A percentile compares a stretch with the other conserved stretches of the same genome.
Conservation (phyloP, 1,284 basidiomycete genomes). For the Ustilago trichophora region DNA sequence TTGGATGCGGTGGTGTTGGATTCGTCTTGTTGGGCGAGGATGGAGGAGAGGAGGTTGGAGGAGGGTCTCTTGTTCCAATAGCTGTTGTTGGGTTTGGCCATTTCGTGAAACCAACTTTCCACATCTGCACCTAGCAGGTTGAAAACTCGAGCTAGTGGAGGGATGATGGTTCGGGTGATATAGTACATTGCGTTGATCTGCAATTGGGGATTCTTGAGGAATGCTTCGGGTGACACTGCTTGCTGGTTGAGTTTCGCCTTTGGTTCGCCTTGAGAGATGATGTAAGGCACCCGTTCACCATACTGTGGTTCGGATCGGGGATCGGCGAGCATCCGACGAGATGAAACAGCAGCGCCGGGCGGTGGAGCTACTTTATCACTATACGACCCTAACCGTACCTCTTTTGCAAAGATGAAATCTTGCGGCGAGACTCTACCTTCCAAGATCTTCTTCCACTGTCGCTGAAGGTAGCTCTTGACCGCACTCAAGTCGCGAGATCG, state of each 20-base stretch:
- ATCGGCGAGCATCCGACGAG: conserved; percentile 78
- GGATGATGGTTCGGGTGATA: conserved; percentile 85
- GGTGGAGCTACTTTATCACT: conserved; percentile 84
- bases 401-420: conserved; percentile 94
- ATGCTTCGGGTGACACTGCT: conserved; percentile 80
- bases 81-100: conserved; percentile 71
- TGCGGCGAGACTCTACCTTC: conserved; percentile 82
- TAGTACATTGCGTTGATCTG: conserved; percentile 88
- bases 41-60: conserved; percentile 3
- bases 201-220: conserved; percentile 76
- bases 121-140: conserved; percentile 91
- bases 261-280: conserved; percentile 78
- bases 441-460: conserved; percentile 85
- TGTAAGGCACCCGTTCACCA: conserved; percentile 90
- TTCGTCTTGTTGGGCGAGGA: conserved; percentile 13
- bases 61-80: conserved; percentile 27
- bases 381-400: conserved; percentile 80
- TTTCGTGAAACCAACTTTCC: conserved; percentile 84
- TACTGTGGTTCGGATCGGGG: conserved; percentile 86
- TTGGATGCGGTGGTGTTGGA: too few relatives aligned
- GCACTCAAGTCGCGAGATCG: conserved; percentile 84
- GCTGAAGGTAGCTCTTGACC: conserved; percentile 86
- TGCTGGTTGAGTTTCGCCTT: conserved; percentile 80
- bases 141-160: conserved; percentile 88
- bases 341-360: conserved; percentile 87